phyloP scores from a whole-genome alignment of 1,139 yeast species.

The Kodamaea derodonti region DNA sequence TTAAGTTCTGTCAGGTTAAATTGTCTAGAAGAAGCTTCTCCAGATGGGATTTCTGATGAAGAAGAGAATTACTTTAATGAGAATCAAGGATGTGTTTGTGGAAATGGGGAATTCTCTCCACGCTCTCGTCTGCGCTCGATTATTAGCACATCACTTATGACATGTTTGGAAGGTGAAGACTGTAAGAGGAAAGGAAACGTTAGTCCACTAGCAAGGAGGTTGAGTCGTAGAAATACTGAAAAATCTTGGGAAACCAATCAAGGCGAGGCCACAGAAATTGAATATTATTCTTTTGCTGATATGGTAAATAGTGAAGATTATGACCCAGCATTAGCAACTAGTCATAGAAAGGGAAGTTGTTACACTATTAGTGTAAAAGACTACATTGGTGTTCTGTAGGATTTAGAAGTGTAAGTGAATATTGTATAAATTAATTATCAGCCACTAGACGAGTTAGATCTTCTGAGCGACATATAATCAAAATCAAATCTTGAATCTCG shows the following conservation, averaged over 20 bases:
- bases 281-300: constrained; percentile 33
- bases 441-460: too few relatives aligned
- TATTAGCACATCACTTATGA: constrained; percentile 22
- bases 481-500: too few relatives aligned
- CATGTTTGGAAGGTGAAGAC: constrained; percentile 15
- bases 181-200: constrained; percentile 4
- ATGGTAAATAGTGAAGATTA: constrained; percentile 20
- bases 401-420: too few relatives aligned
- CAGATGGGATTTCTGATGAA: constrained; percentile 5
- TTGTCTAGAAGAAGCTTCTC: constrained; percentile 20
- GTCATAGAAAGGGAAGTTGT: constrained; percentile 13
- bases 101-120: constrained; percentile 1
- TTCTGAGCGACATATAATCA: too few relatives aligned
- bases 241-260: constrained; percentile 1
- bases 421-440: too few relatives aligned
- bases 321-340: constrained; percentile 7
- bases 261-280: constrained; percentile 12
- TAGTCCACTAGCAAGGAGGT: constrained; percentile 8
- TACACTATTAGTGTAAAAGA: constrained; percentile 20
- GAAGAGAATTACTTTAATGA: constrained; percentile 4
- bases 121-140: constrained; percentile 21
- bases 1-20: constrained; percentile 25
- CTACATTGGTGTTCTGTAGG: constrained; percentile 14
- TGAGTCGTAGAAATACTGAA: constrained; percentile 5
- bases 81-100: constrained; percentile 2